Base-by-base conservation (phyloP, 2,329 filamentous ascomycete species). In the Aphanocladium album region DNA sequence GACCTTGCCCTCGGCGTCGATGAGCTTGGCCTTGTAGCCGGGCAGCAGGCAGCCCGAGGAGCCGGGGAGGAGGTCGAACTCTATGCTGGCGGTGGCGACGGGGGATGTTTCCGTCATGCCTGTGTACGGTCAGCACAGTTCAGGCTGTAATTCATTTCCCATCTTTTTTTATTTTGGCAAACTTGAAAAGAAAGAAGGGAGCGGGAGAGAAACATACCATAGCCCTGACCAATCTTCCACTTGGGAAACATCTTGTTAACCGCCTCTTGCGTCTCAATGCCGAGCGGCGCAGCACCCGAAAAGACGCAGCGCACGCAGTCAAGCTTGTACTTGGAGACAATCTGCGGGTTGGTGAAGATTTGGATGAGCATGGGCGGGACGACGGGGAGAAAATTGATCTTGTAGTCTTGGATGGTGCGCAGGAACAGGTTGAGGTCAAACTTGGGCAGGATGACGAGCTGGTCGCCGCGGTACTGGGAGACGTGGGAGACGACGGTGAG, bases 361-460 rank as follows among this genome's bases (percentile, higher is more conserved):
- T 84, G 79, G 64, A 93, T 90, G 64, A 93, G 85, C 68, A 93
- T 91, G 0, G 90, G 90, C 11, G 90, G 90, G 0, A 93, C 90
- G 66, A 95, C 72, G 65, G 82, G 88, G 16, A 95, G 77, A 46
- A 80, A 79, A 56, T 80, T 78, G 67, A 95, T 89, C 72, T 86
- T 88, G 77, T 85, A 88, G 33, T 77, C 80, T 67, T 91, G 83
- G 19, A 93, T 86, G 0, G 86, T 78, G 33, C 78, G 71, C 16
- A 93, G 77, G 61, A 85, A 87, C 1, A 77, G 74, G n/a, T 80
- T 77, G 51, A 93, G 80, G 54, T 93, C 89, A 68, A 93, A 96
- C 67, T 89, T 90, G 47, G 83, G 87, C 41, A 95, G 79, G 5
- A 93, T 81, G 56, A 95, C 80, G 11, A 88, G 79, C 60, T 86